Base-by-base conservation (phyloP, 306 rosid species). In the Malus sieversii region DNA sequence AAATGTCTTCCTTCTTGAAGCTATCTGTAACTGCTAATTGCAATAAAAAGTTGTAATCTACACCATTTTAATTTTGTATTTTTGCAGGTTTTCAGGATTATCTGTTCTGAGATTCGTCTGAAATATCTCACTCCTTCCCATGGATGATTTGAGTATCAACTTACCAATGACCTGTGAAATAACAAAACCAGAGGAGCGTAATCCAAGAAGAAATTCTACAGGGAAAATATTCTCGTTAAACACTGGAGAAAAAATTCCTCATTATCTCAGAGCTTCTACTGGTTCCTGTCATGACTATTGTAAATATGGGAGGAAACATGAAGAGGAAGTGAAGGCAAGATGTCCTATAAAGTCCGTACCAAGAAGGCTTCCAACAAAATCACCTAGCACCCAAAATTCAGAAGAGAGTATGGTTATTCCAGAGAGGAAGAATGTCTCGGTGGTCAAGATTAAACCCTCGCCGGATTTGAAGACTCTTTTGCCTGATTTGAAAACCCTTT, bases 221-320 rank as follows among this genome's bases (percentile, higher is more conserved):
- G 93, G 88, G 68, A 90, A 80, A 67, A 78, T 80, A 62, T 74
- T 78, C 45, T 55, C 81, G 6, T 86, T 76, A 44, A 84, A 69
- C 51, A 79, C 76, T 16, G 79, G 55, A 68, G 86, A 79, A 71
- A 80, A 75, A 55, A 0, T 33, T 77, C 97, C 99, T 57, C 85
- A 30, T 81, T 92, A 92, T 84, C 96, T 86, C 73, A 86, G 97
- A 84, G 92, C 92, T 65, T 90, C 97, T 35, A 78, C 88, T 4
- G 97, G 96, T 67, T 96, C 99, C 57, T 96, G 99, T 85, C 99
- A 96, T 74, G 98, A 96, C 75, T 18, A 84, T 33, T 96, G 99
- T 80, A 96, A 92, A 81, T 89, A 80, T 77, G 99, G 98, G 66
- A 33, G 71, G 80, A 74, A 81, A 72, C 85, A 85, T 35, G 85